These are phyloP conservation scores for Hemisphaericaspora lyxosophila DNA, from an alignment of 1,139 yeast species.

Conservation along the genomic window DNA sequence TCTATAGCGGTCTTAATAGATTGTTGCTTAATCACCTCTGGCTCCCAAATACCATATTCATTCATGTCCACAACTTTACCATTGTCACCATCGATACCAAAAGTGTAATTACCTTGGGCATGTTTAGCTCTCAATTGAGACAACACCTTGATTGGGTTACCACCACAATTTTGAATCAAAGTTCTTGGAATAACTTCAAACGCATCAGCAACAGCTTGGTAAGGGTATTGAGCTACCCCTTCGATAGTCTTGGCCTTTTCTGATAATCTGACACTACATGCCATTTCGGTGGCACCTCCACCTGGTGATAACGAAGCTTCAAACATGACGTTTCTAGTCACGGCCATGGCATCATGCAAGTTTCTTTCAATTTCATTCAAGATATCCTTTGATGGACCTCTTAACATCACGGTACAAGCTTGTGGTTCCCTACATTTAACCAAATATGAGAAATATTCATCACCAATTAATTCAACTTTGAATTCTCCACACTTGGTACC, in stretches of 20 bases:
- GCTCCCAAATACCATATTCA: constrained; percentile 97
- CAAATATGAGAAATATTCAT: constrained; percentile 89
- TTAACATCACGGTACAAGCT: constrained; percentile 88
- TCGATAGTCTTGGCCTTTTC: constrained; percentile 91
- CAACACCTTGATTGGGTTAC: constrained; percentile 85
- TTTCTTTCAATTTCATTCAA: constrained; percentile 93
- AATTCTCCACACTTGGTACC: constrained; percentile 90
- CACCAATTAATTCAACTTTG: constrained; percentile 93
- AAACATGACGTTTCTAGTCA: constrained; percentile 89
- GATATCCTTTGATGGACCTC: constrained; percentile 98
- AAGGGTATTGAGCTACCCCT: constrained; percentile 98
- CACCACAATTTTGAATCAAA: constrained; percentile 95
- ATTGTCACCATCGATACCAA: constrained; percentile 91
- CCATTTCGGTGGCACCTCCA: constrained; percentile 99
- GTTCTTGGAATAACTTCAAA: constrained; percentile 98
- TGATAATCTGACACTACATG: constrained; percentile 82
- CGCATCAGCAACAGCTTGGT: constrained; percentile 98
- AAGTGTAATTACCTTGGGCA: constrained; percentile 81
- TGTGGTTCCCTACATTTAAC: constrained; percentile 81
- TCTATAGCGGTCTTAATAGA: constrained; percentile 96
- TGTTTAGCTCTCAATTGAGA: constrained; percentile 95
- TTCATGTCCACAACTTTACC: constrained; percentile 97
- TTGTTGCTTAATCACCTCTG: constrained; percentile 96
- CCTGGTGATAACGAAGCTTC: constrained; percentile 97
- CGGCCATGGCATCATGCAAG: constrained; percentile 98